phyloP scores from a whole-genome alignment of 2,329 filamentous ascomycete genomes.

The Penicillium paneum region DNA sequence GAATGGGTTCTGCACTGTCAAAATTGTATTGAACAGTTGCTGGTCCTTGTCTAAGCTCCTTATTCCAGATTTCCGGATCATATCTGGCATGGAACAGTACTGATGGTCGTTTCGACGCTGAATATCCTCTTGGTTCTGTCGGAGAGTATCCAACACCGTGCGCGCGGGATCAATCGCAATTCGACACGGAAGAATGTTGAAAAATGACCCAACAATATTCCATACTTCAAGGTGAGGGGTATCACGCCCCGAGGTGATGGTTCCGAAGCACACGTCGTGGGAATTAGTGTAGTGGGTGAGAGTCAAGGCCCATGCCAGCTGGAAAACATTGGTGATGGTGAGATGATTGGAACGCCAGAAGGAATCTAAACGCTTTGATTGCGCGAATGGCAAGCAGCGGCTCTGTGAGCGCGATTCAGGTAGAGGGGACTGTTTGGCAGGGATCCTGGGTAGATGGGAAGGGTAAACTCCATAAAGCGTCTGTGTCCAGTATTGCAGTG shows the following conservation, averaged over 20 bases:
- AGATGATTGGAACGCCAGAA: not conserved
- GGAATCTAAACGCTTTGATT: not conserved
- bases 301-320: constrained; percentile 9
- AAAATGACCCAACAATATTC: not conserved
- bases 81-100: not conserved
- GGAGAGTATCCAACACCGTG: not conserved
- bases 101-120: not conserved
- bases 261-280: constrained; percentile 8
- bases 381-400: not conserved
- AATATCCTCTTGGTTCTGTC: not conserved
- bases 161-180: not conserved
- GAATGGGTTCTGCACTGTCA: not conserved
- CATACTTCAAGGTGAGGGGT: not conserved
- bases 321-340: constrained; percentile 4
- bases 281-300: constrained; percentile 3
- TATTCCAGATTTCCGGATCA: not conserved
- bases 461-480: not conserved
- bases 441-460: not conserved
- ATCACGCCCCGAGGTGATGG: constrained; percentile 9
- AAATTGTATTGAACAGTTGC: not conserved
- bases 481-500: constrained; percentile 4
- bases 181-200: not conserved
- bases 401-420: not conserved
- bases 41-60: not conserved
- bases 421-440: not conserved